These are phyloP conservation scores for Aspergillus pseudonomiae DNA, from an alignment of 2,329 filamentous ascomycete species.

Conservation along the genomic window DNA sequence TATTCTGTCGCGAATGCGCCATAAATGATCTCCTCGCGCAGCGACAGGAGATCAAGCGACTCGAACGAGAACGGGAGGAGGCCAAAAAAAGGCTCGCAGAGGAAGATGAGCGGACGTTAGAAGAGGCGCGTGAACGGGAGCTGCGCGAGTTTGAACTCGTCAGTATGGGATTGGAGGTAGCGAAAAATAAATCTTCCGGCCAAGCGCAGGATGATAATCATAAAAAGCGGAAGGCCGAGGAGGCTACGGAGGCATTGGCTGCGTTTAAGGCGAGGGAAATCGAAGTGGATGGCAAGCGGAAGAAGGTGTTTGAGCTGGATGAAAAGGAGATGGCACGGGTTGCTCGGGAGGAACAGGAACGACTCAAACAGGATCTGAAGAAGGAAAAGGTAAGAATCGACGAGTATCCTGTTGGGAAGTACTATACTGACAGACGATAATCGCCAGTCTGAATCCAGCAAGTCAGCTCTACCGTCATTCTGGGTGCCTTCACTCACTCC, in stretches of 20 bases:
- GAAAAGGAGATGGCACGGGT: slow-evolving; percentile 74
- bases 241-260: slow-evolving; percentile 31
- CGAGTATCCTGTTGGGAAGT: background rate
- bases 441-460: slow-evolving; percentile 55
- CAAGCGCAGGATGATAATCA: slow-evolving; percentile 19
- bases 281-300: slow-evolving; percentile 54
- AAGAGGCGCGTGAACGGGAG: slow-evolving; percentile 70
- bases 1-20: slow-evolving; percentile 95
- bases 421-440: background rate
- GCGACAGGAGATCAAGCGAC: slow-evolving; percentile 84
- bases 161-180: slow-evolving; percentile 66
- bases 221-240: slow-evolving; percentile 35
- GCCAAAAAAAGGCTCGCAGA: slow-evolving; percentile 66
- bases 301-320: slow-evolving; percentile 81
- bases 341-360: slow-evolving; percentile 68
- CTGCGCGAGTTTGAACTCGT: slow-evolving; percentile 82
- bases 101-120: slow-evolving; percentile 62
- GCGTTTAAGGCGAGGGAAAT: slow-evolving; percentile 44
- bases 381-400: slow-evolving; percentile 65
- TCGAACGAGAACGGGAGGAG: slow-evolving; percentile 67
- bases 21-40: slow-evolving; percentile 88
- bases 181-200: slow-evolving; percentile 19
- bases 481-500: slow-evolving; percentile 90
- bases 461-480: slow-evolving; percentile 77
- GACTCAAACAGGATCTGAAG: slow-evolving; percentile 70